A percentile compares a stretch with the other conserved stretches of the same genome.
Evolutionary conservation across 495 filamentous ascomycete species (phyloP).

Genomic region (Trichocladium antarcticum): DNA sequence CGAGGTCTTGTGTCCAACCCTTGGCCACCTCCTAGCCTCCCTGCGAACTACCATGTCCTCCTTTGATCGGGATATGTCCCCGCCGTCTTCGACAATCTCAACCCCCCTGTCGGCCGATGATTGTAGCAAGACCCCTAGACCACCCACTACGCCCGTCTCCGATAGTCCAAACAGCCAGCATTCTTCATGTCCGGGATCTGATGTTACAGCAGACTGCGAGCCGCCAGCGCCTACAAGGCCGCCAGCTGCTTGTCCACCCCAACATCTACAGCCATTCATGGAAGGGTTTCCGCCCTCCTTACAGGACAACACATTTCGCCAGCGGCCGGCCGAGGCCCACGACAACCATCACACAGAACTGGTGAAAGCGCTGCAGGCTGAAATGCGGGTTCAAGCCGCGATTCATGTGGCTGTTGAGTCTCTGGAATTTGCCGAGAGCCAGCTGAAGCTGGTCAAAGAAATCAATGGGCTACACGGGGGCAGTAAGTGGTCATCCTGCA

Average conservation of each 20-base stretch:
- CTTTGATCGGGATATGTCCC: neutral
- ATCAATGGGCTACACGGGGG: slow-evolving; percentile 18
- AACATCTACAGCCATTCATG: neutral
- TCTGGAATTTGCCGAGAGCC: slow-evolving; percentile 24
- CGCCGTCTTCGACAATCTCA: neutral
- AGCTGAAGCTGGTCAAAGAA: slow-evolving; percentile 21
- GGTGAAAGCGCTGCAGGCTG: slow-evolving; percentile 18
- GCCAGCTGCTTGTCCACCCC: neutral
- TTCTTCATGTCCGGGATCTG: neutral
- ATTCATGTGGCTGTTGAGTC: slow-evolving; percentile 26
- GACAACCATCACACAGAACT: slow-evolving; percentile 6
- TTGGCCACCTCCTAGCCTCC: slow-evolving; percentile 17
- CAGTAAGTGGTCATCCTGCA: slow-evolving; percentile 8
- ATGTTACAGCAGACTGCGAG: neutral
- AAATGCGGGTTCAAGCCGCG: slow-evolving; percentile 26
- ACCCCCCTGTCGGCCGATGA: neutral
- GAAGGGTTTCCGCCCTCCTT: slow-evolving; percentile 1
- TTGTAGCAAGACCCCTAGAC: neutral
- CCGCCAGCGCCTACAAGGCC: neutral
- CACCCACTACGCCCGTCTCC: neutral
- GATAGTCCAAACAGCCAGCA: neutral
- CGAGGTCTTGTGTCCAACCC: slow-evolving; percentile 23
- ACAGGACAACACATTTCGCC: neutral
- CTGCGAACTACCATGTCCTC: slow-evolving; percentile 13
- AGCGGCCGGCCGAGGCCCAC: neutral